Evolutionary conservation across 768 basidiomycete genomes (phyloP), one percentile per base, ranked within the genome.

Genomic region (Pisolithus sp.): DNA sequence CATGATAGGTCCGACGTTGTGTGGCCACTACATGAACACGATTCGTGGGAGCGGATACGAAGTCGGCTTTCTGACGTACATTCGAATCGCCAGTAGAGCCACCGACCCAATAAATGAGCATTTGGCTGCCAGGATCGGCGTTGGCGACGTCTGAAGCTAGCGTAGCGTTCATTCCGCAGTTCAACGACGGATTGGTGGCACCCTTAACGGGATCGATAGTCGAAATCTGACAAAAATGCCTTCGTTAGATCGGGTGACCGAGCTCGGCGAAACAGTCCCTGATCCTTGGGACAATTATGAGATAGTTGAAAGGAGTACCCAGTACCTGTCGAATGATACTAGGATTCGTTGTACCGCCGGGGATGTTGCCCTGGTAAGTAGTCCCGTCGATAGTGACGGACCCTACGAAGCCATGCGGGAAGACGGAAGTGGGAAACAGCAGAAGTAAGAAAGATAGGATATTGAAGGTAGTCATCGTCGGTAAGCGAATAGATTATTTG

Each of bases 1-100:
- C 68, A 89, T 70, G 70, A 87, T 71, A 1, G 86, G 86, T 1
- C 86, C 87, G 17, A 71, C 77, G 49, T 79, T 71, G 62, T 87
- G 80, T 2, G 71, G 71, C 80, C 77, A 79, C 70, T 76, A 41
- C 31, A 13, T 15, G 50, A 43, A 17, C 9, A 6, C 52, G 4
- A 45, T 10, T 36, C n/a, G 18, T 12, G 9, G 40, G 30, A 47
- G 30, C 20, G 18, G 31, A 12, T 10, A 23, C 40, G 6, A 10
- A 23, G 40, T 41, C 18, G 40, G 40, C 7, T 18, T 18, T 23
- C n/a, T 12, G 40, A 41, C 70, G 34, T 30, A 73, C 72, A 24
- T 69, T 55, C 56, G 68, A 54, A 57, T 49, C 58, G 54, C 71
- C 68, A 0, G 74, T 79, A 45, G 73, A 30, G 13, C 66, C 61